Evolutionary conservation across 495 filamentous ascomycete species (phyloP).

Genomic region (Podospora pseudopauciseta): DNA sequence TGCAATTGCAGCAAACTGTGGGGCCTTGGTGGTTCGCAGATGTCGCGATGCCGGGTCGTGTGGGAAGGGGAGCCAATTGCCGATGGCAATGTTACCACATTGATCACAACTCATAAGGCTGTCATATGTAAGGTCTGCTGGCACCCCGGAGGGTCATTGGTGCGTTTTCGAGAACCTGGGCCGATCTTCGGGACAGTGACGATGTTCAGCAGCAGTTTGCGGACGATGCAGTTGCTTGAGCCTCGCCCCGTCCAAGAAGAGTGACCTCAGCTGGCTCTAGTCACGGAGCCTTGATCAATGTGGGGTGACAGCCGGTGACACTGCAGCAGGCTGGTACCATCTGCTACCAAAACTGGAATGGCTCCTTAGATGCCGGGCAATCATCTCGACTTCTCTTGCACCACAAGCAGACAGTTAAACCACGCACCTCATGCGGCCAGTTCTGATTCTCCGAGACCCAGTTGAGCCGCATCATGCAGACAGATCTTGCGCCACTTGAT

Average conservation of each 20-base stretch:
- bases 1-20: neutral
- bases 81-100: neutral
- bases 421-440: neutral
- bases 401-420: neutral
- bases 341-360: conserved; percentile 6
- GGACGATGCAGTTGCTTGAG: neutral
- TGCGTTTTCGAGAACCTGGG: neutral
- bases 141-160: neutral
- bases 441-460: no score
- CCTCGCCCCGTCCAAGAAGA: neutral
- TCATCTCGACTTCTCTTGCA: conserved; percentile 3
- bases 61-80: neutral
- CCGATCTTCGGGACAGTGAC: conserved; percentile 8
- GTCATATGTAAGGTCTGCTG: neutral
- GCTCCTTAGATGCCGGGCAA: conserved; percentile 10
- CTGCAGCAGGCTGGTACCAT: conserved; percentile 8
- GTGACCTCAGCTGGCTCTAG: neutral
- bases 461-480: no score
- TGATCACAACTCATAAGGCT: conserved; percentile 2
- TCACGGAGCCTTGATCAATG: neutral
- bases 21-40: neutral
- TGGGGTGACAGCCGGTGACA: neutral
- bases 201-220: neutral
- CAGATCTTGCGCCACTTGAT: no score
- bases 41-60: neutral